Evolutionary conservation across 108 stramenopile genomes (phyloP).

Genomic region (Craspedostauros australis): DNA sequence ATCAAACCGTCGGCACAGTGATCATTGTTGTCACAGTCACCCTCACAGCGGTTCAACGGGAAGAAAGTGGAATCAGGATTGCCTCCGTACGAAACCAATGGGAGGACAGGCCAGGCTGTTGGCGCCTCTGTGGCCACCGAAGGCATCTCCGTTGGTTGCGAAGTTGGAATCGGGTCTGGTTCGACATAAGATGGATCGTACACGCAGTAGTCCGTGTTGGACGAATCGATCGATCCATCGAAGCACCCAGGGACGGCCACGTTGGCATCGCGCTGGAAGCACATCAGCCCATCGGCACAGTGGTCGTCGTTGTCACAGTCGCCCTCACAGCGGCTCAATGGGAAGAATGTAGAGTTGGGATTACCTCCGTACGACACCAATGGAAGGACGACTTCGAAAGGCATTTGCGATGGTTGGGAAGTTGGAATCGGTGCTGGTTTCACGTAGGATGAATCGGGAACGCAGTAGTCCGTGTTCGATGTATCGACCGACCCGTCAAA

Average conservation of each 20-base stretch:
- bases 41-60: conserved; percentile 30
- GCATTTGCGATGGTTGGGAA: too few relatives aligned
- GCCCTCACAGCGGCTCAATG: conserved; percentile 28
- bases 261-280: conserved; percentile 8
- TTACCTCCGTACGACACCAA: neutral
- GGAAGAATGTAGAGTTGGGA: conserved; percentile 7
- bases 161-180: too few relatives aligned
- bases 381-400: too few relatives aligned
- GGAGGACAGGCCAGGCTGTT: conserved; percentile 15
- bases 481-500: neutral
- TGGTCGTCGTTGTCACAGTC: conserved; percentile 36
- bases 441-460: neutral
- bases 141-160: too few relatives aligned
- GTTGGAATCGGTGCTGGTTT: too few relatives aligned
- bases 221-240: neutral
- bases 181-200: conserved; percentile 5
- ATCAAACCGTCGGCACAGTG: conserved; percentile 4
- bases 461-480: neutral
- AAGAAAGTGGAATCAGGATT: neutral
- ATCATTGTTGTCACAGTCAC: conserved; percentile 36
- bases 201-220: conserved; percentile 6
- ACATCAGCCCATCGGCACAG: conserved; percentile 13
- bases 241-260: conserved; percentile 19
- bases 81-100: too few relatives aligned
- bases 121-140: too few relatives aligned